Evolutionary conservation across 805 yeast genomes (phyloP), one percentile per base, ranked within the genome.

Genomic region (Candida quercuum): DNA sequence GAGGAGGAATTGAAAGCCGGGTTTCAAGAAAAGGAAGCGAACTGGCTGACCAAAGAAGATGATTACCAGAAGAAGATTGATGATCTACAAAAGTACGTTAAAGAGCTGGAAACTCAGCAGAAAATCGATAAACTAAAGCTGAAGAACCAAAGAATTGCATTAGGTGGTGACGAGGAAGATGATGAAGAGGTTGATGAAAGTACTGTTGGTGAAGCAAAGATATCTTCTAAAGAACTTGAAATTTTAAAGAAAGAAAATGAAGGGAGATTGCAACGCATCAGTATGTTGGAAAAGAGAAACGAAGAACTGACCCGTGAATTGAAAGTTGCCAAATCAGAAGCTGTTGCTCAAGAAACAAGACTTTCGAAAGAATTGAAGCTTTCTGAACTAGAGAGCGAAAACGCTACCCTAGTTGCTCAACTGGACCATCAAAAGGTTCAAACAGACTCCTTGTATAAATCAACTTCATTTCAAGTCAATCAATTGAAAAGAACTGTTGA

Each of bases 211-310:
- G 26, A 23, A 41, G 42, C 7, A 39, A 32, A 8, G 40, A 34
- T 15, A 22, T 18, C 29, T n/a, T 24, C 14, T 17, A 34, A 33
- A 28, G 69, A 76, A 3, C 81, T 81, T 23, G 86, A 81, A 40
- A 64, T 83, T 27, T 67, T 85, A n/a, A 71, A 80, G 2, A 72
- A 86, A 41, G 96, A 89, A 49, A 72, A 83, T 5, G 93, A 85
- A 51, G 59, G 76, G 20, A 73, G 85, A 31, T 84, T 85, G 48
- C 63, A 75, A 37, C 71, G 93, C 40, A 72, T 78, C 1, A 56
- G 76, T 35, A 87, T 82, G 49, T 70, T 88, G 37, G 95, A 87
- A 56, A 74, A 74, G 43, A 69, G 95, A 41, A 89, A 87, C 51
- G 85, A 84, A 51, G 80, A 81, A 35, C 65, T 88, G 37, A 73